A percentile compares a stretch with the other conserved stretches of the same genome.
Conservation (phyloP, 2,329 filamentous ascomycete species). For the Penicillium verrucosum region DNA sequence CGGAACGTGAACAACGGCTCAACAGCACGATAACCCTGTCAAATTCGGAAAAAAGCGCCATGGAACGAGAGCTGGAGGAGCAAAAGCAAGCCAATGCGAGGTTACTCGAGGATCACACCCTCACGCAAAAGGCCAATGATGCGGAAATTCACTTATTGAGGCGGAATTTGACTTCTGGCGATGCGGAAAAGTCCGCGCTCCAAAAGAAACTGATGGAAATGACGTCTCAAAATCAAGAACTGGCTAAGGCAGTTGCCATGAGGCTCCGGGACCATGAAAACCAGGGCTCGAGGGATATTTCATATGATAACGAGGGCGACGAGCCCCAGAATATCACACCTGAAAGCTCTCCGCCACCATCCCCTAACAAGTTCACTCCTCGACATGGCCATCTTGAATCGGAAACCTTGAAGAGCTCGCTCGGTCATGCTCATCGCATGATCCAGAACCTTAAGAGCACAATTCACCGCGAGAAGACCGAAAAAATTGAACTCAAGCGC, state of each 20-base stretch:
- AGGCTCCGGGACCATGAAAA: conserved; percentile 67
- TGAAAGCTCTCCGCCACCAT: conserved; percentile 85
- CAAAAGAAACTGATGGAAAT: conserved; percentile 87
- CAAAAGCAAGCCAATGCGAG: conserved; percentile 75
- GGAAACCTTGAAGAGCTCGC: conserved; percentile 89
- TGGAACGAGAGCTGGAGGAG: conserved; percentile 88
- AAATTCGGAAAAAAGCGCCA: conserved; percentile 69
- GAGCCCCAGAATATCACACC: conserved; percentile 70
- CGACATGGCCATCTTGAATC: conserved; percentile 89
- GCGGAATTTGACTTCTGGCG: conserved; percentile 72
- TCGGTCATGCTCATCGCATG: conserved; percentile 91
- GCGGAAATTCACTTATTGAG: conserved; percentile 81
- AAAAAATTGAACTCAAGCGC: conserved; percentile 92
- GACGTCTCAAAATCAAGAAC: conserved; percentile 82
- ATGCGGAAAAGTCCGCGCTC: conserved; percentile 72
- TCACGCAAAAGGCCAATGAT: conserved; percentile 77
- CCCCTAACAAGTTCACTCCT: conserved; percentile 86
- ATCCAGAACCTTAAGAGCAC: conserved; percentile 94
- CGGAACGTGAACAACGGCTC: conserved; percentile 79
- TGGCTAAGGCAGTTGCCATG: conserved; percentile 77
- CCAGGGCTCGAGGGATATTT: conserved; percentile 57
- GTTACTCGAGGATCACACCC: conserved; percentile 74
- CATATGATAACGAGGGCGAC: conserved; percentile 62
- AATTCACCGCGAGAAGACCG: conserved; percentile 95
- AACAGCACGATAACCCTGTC: conserved; percentile 67